Percentiles rank a stretch among this genome's conserved stretches.
Conservation (phyloP, 345 rosid genomes). For the Fremontodendron californicum region DNA sequence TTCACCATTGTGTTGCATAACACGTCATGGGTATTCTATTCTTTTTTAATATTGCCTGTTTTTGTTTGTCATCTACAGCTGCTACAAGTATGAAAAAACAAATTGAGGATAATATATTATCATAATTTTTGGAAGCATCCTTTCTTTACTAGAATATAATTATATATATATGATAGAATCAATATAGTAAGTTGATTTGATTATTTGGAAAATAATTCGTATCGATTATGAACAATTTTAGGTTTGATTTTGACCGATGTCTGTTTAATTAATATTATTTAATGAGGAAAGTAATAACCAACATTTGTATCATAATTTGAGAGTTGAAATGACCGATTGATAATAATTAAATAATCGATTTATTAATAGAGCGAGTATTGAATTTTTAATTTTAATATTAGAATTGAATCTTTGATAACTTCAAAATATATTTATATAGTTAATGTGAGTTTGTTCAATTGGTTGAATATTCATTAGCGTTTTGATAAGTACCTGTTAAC, state of each 20-base stretch:
- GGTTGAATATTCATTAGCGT: no score
- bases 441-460: no score
- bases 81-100: not conserved
- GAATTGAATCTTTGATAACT: no score
- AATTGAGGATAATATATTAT: no score
- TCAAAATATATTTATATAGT: no score
- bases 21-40: slow-evolving; percentile 29
- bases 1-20: slow-evolving; percentile 30
- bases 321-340: no score
- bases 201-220: not conserved
- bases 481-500: no score
- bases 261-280: not conserved
- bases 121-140: not conserved
- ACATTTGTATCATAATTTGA: not conserved
- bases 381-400: no score
- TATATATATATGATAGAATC: not conserved
- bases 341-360: no score
- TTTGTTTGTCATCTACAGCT: slow-evolving; percentile 11
- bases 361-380: no score
- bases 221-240: not conserved
- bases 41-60: not conserved
- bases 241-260: not conserved
- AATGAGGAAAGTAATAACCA: not conserved
- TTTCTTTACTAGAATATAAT: not conserved
- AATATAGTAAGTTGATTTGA: not conserved